Percentiles rank a stretch among this genome's conserved stretches.
Evolutionary conservation across 805 yeast genomes (phyloP).

Genomic region (Metschnikowia peoriensis): DNA sequence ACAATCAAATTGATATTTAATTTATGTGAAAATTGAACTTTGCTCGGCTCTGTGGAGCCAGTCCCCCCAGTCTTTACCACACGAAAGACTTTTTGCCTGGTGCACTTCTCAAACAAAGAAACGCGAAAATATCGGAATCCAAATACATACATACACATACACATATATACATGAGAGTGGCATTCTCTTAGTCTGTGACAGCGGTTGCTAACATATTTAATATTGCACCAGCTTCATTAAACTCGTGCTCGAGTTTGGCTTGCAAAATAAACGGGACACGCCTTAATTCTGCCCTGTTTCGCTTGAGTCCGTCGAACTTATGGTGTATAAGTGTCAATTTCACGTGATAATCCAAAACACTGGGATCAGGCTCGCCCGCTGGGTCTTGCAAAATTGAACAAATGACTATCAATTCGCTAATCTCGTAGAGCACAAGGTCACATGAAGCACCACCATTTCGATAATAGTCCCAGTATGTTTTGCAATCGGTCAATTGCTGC

Average conservation of each 20-base stretch:
- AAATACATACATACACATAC: too few relatives aligned
- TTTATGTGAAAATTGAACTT: not conserved
- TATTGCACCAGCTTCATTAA: not conserved
- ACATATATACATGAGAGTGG: too few relatives aligned
- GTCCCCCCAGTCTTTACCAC: not conserved
- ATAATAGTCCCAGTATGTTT: not conserved
- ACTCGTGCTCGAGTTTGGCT: not conserved
- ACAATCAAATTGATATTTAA: not conserved
- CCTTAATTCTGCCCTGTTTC: not conserved
- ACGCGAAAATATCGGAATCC: not conserved
- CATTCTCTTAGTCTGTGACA: too few relatives aligned
- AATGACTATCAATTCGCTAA: not conserved
- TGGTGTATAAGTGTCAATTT: not conserved
- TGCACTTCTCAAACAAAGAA: not conserved
- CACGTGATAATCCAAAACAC: not conserved
- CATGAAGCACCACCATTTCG: not conserved
- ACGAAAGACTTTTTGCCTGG: not conserved
- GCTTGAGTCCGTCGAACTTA: not conserved
- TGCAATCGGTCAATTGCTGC: not conserved
- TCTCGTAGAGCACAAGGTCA: not conserved
- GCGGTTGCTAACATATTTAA: too few relatives aligned
- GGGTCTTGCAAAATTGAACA: not conserved
- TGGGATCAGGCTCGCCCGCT: not conserved
- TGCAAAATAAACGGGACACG: not conserved
- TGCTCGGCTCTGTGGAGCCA: not conserved